These are phyloP conservation scores for Colletotrichum eleusines DNA, from an alignment of 2,329 filamentous ascomycete genomes.

Conservation along the genomic window DNA sequence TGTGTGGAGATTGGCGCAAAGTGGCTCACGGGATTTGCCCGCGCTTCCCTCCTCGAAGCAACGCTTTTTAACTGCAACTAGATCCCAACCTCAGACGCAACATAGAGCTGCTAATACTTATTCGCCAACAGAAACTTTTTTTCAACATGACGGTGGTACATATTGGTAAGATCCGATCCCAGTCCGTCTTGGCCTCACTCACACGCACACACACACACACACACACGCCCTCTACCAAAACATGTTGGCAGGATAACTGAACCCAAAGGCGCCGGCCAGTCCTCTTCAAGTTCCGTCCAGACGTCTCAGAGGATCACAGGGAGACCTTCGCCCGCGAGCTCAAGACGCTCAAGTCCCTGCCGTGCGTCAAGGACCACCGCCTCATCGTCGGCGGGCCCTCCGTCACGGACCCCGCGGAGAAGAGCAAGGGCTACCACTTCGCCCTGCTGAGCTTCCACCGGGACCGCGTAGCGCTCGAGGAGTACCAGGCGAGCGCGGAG, in stretches of 20 bases:
- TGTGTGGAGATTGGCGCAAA: not conserved
- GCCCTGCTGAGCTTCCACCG: slow-evolving; percentile 65
- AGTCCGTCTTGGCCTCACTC: too few species aligned
- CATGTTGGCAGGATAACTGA: not conserved
- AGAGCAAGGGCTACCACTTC: slow-evolving; percentile 66
- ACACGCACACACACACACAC: too few species aligned
- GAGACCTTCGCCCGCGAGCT: slow-evolving; percentile 60
- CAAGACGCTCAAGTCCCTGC: slow-evolving; percentile 60
- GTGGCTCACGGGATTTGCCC: not conserved
- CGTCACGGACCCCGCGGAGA: slow-evolving; percentile 63
- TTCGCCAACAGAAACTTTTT: not conserved
- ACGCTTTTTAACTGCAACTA: not conserved
- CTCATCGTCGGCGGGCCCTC: slow-evolving; percentile 66
- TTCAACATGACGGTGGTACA: slow-evolving; percentile 9
- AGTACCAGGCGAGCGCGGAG: slow-evolving; percentile 65
- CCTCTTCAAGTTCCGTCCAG: slow-evolving; percentile 61
- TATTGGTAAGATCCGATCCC: not conserved
- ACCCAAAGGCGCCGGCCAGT: slow-evolving; percentile 54
- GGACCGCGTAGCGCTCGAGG: slow-evolving; percentile 57
- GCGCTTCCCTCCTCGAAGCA: not conserved
- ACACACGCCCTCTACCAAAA: not conserved
- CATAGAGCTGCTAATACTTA: not conserved
- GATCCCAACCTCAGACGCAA: not conserved
- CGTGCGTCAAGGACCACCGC: slow-evolving; percentile 61
- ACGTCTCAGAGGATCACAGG: slow-evolving; percentile 57